Percentiles rank a stretch among this genome's conserved stretches.
Conservation (phyloP, 805 yeast genomes). For the Ogataea chonburiensis region DNA sequence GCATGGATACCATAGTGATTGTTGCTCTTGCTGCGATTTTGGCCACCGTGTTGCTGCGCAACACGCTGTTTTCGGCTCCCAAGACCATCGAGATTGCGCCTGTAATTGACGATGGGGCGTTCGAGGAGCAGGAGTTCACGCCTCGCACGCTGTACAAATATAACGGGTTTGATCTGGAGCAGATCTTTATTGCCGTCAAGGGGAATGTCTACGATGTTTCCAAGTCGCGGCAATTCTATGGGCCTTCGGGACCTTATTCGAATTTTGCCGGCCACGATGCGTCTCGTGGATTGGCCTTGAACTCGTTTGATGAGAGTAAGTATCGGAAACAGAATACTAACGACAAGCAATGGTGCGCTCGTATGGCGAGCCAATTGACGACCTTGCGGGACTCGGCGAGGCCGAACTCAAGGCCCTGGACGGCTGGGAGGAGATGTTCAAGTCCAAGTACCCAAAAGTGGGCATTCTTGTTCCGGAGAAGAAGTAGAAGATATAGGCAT, state of each 20-base stretch:
- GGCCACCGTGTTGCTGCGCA: conserved; percentile 24
- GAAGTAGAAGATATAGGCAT: conserved; percentile 1
- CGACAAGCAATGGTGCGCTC: conserved; percentile 52
- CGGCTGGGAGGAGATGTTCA: conserved; percentile 85
- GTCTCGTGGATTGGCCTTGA: conserved; percentile 84
- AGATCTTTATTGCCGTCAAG: conserved; percentile 81
- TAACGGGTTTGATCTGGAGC: conserved; percentile 78
- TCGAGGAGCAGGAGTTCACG: conserved; percentile 51
- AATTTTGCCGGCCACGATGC: conserved; percentile 97
- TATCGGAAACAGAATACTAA: conserved; percentile 9
- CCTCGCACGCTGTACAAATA: conserved; percentile 70
- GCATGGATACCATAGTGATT: conserved; percentile 30
- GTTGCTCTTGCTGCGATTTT: conserved; percentile 25
- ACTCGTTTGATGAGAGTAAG: conserved; percentile 69
- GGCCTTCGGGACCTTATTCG: conserved; percentile 93
- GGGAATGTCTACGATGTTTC: conserved; percentile 86
- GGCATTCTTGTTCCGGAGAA: conserved; percentile 61
- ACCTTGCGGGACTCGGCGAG: conserved; percentile 54
- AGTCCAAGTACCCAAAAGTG: conserved; percentile 74
- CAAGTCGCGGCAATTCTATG: conserved; percentile 79
- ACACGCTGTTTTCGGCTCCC: conserved; percentile 22
- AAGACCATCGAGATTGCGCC: conserved; percentile 28
- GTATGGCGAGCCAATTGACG: conserved; percentile 77
- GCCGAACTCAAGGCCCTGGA: conserved; percentile 67
- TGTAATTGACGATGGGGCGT: conserved; percentile 22